Percentiles rank a stretch among this genome's conserved stretches.
These are phyloP conservation scores for Hygrophoropsis aurantiaca DNA, from an alignment of 768 basidiomycete genomes.

Conservation along the genomic window DNA sequence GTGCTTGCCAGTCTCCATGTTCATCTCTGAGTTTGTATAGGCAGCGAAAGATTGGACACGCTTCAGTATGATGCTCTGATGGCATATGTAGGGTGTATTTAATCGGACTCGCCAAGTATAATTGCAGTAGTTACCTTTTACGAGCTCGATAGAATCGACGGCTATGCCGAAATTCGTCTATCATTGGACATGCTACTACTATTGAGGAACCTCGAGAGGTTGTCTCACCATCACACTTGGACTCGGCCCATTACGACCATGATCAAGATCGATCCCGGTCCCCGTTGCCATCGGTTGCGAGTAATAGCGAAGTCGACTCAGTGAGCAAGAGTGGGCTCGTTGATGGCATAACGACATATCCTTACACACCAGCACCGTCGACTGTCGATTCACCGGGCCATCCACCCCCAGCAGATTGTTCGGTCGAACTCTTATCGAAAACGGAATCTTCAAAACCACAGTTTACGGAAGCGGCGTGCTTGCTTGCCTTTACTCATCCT, in stretches of 20 bases:
- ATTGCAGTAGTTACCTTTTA: not conserved
- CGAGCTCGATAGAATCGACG: too few species aligned
- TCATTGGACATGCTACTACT: constrained; percentile 16
- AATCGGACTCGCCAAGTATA: not conserved
- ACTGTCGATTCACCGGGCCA: constrained; percentile 28
- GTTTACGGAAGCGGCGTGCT: constrained; percentile 27
- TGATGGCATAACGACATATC: constrained; percentile 23
- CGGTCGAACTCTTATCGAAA: constrained; percentile 14
- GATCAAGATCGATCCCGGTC: constrained; percentile 28
- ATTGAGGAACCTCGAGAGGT: constrained; percentile 9
- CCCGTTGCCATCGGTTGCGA: constrained; percentile 27
- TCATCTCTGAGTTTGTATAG: too few species aligned
- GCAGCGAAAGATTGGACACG: not conserved
- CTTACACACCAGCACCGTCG: constrained; percentile 29
- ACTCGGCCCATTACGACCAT: constrained; percentile 22
- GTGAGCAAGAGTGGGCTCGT: constrained; percentile 15
- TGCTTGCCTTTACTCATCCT: constrained; percentile 14
- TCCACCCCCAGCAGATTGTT: constrained; percentile 10
- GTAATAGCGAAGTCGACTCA: constrained; percentile 26
- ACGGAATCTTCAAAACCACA: constrained; percentile 13
- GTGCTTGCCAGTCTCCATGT: too few species aligned
- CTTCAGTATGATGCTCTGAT: not conserved
- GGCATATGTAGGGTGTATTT: not conserved
- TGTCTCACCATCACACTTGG: constrained; percentile 21
- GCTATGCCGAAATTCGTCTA: constrained; percentile 4